Evolutionary conservation across 306 rosid genomes (phyloP).

Genomic region (Vachellia pachyceras): DNA sequence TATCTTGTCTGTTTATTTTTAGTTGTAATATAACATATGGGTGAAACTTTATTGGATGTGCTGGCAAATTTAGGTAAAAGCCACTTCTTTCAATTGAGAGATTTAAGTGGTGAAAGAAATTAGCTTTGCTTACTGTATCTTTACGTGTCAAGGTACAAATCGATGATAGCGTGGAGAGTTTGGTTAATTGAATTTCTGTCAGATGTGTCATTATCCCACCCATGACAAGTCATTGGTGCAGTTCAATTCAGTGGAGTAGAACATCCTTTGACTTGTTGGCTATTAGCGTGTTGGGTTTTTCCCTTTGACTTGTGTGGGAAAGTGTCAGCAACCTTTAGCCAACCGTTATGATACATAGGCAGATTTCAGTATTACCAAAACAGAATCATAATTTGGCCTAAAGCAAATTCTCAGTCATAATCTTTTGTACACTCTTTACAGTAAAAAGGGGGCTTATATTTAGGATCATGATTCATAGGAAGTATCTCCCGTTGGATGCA

Average conservation of each 20-base stretch:
- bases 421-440: too few relatives aligned
- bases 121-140: background rate
- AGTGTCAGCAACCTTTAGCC: background rate
- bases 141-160: background rate
- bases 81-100: background rate
- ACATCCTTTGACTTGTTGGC: conserved; percentile 1
- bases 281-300: background rate
- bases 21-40: background rate
- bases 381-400: background rate
- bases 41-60: background rate
- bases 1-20: background rate
- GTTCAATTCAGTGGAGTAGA: background rate
- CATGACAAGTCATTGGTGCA: background rate
- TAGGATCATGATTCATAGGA: too few relatives aligned
- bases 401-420: too few relatives aligned
- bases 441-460: too few relatives aligned
- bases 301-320: background rate
- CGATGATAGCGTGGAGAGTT: background rate
- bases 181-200: background rate
- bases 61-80: background rate
- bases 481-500: too few relatives aligned
- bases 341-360: too few relatives aligned
- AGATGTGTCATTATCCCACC: background rate
- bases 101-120: background rate
- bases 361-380: background rate